These are phyloP conservation scores for Hypomyces rosellus DNA, from an alignment of 2,329 filamentous ascomycete species.

Conservation along the genomic window DNA sequence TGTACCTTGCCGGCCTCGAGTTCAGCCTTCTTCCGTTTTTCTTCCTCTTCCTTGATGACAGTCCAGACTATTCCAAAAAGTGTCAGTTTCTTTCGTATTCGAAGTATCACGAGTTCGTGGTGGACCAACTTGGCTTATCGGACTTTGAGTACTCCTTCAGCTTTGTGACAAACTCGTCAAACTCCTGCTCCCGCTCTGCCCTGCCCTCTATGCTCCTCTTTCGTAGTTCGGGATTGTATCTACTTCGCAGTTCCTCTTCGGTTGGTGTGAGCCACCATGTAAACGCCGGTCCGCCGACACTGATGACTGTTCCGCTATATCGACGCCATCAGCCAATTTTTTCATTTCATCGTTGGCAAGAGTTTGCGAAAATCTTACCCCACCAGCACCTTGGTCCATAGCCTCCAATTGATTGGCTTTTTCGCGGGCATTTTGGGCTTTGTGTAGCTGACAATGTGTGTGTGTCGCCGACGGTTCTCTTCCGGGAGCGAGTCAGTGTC, in stretches of 20 bases:
- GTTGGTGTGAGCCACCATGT: constrained; percentile 74
- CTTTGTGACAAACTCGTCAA: constrained; percentile 77
- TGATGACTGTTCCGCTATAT: constrained; percentile 61
- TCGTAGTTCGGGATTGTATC: constrained; percentile 92
- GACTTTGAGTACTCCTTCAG: constrained; percentile 88
- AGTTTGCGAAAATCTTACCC: constrained; percentile 46
- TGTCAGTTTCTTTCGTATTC: constrained; percentile 11
- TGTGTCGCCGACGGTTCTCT: not conserved
- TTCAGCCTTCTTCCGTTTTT: constrained; percentile 33
- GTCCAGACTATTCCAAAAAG: constrained; percentile 37
- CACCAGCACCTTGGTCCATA: constrained; percentile 63
- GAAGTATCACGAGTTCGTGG: not conserved
- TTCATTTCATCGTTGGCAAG: constrained; percentile 13
- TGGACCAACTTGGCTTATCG: constrained; percentile 74
- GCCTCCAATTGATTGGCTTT: constrained; percentile 47
- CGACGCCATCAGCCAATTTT: constrained; percentile 5
- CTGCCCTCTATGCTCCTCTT: constrained; percentile 77
- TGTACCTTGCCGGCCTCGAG: constrained; percentile 29
- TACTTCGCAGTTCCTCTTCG: constrained; percentile 86
- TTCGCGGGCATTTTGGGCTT: constrained; percentile 29
- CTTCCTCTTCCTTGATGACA: constrained; percentile 44
- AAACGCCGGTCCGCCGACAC: constrained; percentile 78
- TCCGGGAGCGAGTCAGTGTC: no score
- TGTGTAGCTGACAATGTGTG: not conserved
- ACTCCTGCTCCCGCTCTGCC: constrained; percentile 71